Percentiles rank a stretch among this genome's conserved stretches.
Evolutionary conservation across 2,329 filamentous ascomycete genomes (phyloP).

Genomic region (Calonectria pauciramosa): DNA sequence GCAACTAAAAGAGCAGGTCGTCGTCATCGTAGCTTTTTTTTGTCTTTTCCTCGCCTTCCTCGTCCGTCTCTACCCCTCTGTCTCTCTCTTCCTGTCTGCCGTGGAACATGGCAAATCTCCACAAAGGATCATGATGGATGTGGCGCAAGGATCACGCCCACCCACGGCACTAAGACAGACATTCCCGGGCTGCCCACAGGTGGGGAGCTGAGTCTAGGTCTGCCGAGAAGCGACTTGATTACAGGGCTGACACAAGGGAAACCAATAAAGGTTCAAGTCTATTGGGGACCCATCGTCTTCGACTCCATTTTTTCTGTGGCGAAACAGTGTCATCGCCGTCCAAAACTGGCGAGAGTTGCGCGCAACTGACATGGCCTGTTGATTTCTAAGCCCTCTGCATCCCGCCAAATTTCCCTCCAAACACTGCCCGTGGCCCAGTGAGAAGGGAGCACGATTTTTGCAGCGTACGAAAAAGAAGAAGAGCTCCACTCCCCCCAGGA

Average conservation of each 20-base stretch:
- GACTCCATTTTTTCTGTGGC: slow-evolving; percentile 1
- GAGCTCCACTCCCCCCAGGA: not conserved
- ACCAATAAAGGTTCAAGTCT: not conserved
- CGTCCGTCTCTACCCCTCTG: not conserved
- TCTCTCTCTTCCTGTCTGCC: not conserved
- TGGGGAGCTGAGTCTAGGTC: slow-evolving; percentile 9
- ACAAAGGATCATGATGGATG: slow-evolving; percentile 3
- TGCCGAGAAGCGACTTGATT: not conserved
- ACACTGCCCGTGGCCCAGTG: not conserved
- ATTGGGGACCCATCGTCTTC: not conserved
- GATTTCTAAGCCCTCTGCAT: not conserved
- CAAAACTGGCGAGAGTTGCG: not conserved
- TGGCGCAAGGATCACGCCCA: not conserved
- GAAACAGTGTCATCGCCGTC: not conserved
- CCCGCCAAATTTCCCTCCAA: not conserved
- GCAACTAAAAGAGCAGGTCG: not conserved
- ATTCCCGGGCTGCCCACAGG: not conserved
- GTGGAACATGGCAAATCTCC: not conserved
- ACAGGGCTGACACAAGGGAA: slow-evolving; percentile 26
- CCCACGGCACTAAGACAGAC: not conserved
- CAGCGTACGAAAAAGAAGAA: not conserved
- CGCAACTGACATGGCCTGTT: not conserved
- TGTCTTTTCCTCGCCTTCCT: not conserved
- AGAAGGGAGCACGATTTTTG: not conserved
- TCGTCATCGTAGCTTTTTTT: not conserved